Percentiles rank a stretch among this genome's conserved stretches.
phyloP scores from a whole-genome alignment of 768 basidiomycete genomes.

The Calocybe indica region DNA sequence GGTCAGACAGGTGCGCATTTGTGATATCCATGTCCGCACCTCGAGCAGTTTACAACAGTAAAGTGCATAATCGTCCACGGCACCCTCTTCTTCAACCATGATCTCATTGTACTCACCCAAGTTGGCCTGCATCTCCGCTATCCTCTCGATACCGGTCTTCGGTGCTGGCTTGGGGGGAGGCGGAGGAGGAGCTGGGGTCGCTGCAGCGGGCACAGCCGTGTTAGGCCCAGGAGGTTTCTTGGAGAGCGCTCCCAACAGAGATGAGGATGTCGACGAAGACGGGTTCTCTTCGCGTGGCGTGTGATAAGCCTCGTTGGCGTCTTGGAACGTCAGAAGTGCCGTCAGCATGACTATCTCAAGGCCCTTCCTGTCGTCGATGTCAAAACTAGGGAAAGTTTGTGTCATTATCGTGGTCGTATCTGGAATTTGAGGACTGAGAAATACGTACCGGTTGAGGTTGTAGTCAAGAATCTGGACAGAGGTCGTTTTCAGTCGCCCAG shows the following conservation, averaged over 20 bases:
- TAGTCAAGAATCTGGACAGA: slow-evolving; percentile 80
- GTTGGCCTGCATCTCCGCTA: slow-evolving; percentile 64
- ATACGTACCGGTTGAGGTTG: slow-evolving; percentile 65
- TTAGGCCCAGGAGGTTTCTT: neutral
- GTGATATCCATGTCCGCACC: slow-evolving; percentile 27
- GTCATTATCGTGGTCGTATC: neutral
- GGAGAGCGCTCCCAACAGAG: neutral
- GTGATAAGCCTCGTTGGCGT: slow-evolving; percentile 55
- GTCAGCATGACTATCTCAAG: slow-evolving; percentile 78
- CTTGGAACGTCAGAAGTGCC: slow-evolving; percentile 72
- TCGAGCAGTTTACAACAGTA: slow-evolving; percentile 61
- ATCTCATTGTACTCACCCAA: slow-evolving; percentile 75
- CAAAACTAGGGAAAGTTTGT: slow-evolving; percentile 46
- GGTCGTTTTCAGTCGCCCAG: slow-evolving; percentile 56
- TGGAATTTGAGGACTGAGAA: neutral
- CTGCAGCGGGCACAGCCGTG: neutral
- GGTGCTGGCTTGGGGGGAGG: slow-evolving; percentile 59
- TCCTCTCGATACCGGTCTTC: slow-evolving; percentile 60
- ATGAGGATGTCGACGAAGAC: slow-evolving; percentile 1
- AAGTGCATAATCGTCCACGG: slow-evolving; percentile 58
- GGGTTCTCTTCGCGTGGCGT: slow-evolving; percentile 15
- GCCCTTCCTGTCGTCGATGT: slow-evolving; percentile 80
- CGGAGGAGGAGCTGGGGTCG: slow-evolving; percentile 25
- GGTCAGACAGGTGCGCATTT: neutral
- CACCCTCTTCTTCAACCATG: slow-evolving; percentile 59